These are phyloP conservation scores for Cyathus striatus DNA, from an alignment of 768 basidiomycete species.

Conservation along the genomic window DNA sequence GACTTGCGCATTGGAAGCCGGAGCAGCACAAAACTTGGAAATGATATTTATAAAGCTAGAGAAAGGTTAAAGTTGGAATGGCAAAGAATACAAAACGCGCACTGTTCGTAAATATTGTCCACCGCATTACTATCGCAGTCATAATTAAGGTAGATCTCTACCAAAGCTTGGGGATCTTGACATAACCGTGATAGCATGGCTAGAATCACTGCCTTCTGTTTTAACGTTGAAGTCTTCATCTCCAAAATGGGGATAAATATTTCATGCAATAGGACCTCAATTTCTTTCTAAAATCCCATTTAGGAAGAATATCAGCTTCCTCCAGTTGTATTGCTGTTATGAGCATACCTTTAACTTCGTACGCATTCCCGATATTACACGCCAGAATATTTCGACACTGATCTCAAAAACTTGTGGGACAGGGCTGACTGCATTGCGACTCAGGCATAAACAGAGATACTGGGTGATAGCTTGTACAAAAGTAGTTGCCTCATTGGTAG, in stretches of 20 bases:
- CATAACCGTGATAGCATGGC: slow-evolving; percentile 84
- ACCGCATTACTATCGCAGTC: slow-evolving; percentile 94
- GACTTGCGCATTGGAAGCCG: slow-evolving; percentile 39
- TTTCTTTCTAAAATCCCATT: slow-evolving; percentile 95
- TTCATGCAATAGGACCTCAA: slow-evolving; percentile 96
- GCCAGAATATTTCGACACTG: slow-evolving; percentile 98
- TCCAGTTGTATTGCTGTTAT: too few relatives aligned
- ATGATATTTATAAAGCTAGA: slow-evolving; percentile 89
- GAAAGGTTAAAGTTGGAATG: slow-evolving; percentile 1
- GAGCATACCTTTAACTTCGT: slow-evolving; percentile 94
- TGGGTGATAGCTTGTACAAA: slow-evolving; percentile 95
- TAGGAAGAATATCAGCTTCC: too few relatives aligned
- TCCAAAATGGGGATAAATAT: slow-evolving; percentile 98
- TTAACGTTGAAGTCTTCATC: slow-evolving; percentile 93
- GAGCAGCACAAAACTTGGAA: slow-evolving; percentile 79
- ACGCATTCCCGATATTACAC: slow-evolving; percentile 88
- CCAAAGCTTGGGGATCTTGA: slow-evolving; percentile 95
- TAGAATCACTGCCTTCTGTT: slow-evolving; percentile 91
- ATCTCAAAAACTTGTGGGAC: slow-evolving; percentile 97
- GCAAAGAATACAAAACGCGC: slow-evolving; percentile 19
- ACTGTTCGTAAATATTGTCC: slow-evolving; percentile 98
- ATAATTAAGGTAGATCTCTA: slow-evolving; percentile 98
- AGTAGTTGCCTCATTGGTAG: slow-evolving; percentile 79
- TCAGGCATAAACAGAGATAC: slow-evolving; percentile 89
- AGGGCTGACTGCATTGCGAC: slow-evolving; percentile 91